Evolutionary conservation across 805 yeast species (phyloP).

Genomic region (Wickerhamomyces hampshirensis): DNA sequence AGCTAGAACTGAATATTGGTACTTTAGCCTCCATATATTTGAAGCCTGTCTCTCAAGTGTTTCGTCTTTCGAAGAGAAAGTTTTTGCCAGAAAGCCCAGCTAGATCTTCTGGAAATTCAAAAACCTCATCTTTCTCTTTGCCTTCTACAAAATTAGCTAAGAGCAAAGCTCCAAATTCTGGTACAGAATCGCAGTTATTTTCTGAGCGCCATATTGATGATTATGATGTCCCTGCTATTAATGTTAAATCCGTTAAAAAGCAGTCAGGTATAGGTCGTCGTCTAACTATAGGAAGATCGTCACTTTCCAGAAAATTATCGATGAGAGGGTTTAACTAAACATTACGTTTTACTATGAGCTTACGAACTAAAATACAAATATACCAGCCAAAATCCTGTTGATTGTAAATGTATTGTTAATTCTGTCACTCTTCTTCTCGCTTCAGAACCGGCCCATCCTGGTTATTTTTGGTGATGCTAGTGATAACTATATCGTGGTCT

Average conservation of each 20-base stretch:
- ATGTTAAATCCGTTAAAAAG: constrained; percentile 30
- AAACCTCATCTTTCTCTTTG: background rate
- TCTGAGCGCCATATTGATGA: constrained; percentile 29
- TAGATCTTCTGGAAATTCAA: constrained; percentile 22
- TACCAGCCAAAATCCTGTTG: too few relatives aligned
- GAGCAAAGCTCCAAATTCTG: constrained; percentile 11
- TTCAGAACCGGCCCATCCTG: background rate
- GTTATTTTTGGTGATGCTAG: background rate
- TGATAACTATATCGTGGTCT: constrained; percentile 7
- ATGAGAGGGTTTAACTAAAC: constrained; percentile 20
- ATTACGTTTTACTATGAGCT: too few relatives aligned
- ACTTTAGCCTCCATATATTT: constrained; percentile 78
- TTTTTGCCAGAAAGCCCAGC: constrained; percentile 47
- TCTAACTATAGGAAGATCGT: constrained; percentile 29
- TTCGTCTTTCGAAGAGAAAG: constrained; percentile 56
- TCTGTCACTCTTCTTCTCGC: too few relatives aligned
- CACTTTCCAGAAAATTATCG: constrained; percentile 31
- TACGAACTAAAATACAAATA: too few relatives aligned
- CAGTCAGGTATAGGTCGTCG: constrained; percentile 27
- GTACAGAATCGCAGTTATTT: constrained; percentile 2
- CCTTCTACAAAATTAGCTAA: constrained; percentile 3
- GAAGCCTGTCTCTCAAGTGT: constrained; percentile 78
- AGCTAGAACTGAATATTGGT: constrained; percentile 77
- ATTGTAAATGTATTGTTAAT: too few relatives aligned
- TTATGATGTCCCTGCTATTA: constrained; percentile 35